phyloP scores from a whole-genome alignment of 257 asterid species.

The Lantana camara region DNA sequence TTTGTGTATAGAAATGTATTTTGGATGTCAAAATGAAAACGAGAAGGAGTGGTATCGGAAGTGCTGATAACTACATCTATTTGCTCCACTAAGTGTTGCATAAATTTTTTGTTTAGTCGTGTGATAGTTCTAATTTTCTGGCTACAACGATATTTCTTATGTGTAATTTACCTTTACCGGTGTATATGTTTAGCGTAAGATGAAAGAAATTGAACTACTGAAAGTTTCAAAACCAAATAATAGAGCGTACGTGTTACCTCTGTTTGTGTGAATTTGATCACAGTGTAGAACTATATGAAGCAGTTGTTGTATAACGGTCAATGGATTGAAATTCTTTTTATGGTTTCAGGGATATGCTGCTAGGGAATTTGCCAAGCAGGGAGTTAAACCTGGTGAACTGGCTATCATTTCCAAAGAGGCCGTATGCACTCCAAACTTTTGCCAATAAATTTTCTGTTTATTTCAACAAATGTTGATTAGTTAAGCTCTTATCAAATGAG shows the following conservation, averaged over 20 bases:
- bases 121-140: not conserved
- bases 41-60: not conserved
- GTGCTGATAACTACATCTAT: not conserved
- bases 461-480: not conserved
- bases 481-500: not conserved
- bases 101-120: not conserved
- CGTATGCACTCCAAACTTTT: conserved; percentile 42
- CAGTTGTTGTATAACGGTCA: not conserved
- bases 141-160: not conserved
- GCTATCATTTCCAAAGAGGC: conserved; percentile 89
- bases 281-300: not conserved
- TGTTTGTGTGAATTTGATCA: not conserved
- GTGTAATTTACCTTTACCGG: not conserved
- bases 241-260: not conserved
- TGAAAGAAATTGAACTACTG: not conserved
- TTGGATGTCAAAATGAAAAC: not conserved
- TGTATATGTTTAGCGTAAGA: not conserved
- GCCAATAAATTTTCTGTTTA: not conserved
- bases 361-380: conserved; percentile 78
- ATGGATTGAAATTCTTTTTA: not conserved
- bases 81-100: conserved; percentile 9
- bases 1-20: not conserved
- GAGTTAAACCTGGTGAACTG: conserved; percentile 71
- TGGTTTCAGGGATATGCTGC: conserved; percentile 81
- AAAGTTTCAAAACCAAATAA: not conserved